Evolutionary conservation across 345 rosid genomes (phyloP).

Genomic region (Citrus mangshanensis): DNA sequence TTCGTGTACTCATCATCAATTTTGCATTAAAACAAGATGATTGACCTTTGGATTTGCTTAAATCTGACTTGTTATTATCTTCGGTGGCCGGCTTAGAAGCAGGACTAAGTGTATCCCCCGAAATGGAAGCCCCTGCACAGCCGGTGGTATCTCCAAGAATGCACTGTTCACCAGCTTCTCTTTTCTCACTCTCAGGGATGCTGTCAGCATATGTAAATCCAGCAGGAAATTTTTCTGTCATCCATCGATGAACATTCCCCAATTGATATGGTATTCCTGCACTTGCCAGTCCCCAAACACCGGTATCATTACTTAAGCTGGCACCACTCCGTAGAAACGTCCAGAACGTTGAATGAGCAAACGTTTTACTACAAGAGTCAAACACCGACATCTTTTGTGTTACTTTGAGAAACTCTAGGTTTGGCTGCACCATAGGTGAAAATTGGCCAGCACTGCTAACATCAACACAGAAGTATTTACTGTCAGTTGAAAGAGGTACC

Average conservation of each 20-base stretch:
- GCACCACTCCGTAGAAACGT: slow-evolving; percentile 23
- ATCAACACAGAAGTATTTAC: slow-evolving; percentile 28
- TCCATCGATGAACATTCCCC: slow-evolving; percentile 42
- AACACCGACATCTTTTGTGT: slow-evolving; percentile 36
- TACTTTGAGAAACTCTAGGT: slow-evolving; percentile 32
- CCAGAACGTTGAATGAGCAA: slow-evolving; percentile 18
- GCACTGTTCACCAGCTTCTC: slow-evolving; percentile 21
- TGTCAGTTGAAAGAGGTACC: slow-evolving; percentile 27
- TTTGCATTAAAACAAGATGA: slow-evolving; percentile 15
- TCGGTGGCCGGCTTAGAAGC: slow-evolving; percentile 14
- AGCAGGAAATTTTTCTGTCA: slow-evolving; percentile 42
- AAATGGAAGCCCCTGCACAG: slow-evolving; percentile 19
- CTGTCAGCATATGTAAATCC: slow-evolving; percentile 11
- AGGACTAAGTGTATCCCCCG: slow-evolving; percentile 22
- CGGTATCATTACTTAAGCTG: slow-evolving; percentile 15
- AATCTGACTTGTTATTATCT: slow-evolving; percentile 20
- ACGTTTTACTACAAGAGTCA: slow-evolving; percentile 15
- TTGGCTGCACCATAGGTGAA: slow-evolving; percentile 26
- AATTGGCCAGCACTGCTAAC: slow-evolving; percentile 11
- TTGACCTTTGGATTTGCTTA: slow-evolving; percentile 26
- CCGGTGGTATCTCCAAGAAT: slow-evolving; percentile 9
- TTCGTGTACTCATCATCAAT: slow-evolving; percentile 12
- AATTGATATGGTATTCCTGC: slow-evolving; percentile 29
- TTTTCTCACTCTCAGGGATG: slow-evolving; percentile 23
- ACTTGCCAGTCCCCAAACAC: slow-evolving; percentile 25